Evolutionary conservation across 164 flowering plant species (phyloP).

Genomic region (Houttuynia cordata): DNA sequence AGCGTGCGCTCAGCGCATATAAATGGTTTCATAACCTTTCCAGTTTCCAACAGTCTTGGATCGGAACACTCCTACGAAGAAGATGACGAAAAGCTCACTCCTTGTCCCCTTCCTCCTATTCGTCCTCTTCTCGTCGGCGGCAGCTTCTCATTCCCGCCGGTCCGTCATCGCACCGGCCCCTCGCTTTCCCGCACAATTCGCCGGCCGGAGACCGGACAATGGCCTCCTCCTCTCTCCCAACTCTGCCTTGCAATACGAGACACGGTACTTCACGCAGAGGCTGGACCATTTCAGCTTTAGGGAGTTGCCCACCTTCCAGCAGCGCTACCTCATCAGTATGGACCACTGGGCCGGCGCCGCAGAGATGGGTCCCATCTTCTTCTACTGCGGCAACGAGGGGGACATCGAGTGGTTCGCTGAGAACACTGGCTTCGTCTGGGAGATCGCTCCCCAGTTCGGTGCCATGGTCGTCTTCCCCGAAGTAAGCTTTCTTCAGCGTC

Average conservation of each 20-base stretch:
- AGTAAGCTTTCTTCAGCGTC: constrained; percentile 16
- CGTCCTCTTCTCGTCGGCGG: no score
- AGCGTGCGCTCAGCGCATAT: no score
- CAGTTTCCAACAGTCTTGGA: no score
- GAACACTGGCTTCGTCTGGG: constrained; percentile 89
- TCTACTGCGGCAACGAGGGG: constrained; percentile 91
- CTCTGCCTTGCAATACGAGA: constrained; percentile 38
- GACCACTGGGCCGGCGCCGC: constrained; percentile 57
- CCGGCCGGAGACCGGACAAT: constrained; percentile 9
- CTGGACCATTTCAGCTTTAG: constrained; percentile 90
- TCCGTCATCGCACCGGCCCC: no score
- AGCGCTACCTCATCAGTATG: constrained; percentile 60
- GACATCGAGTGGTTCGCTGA: constrained; percentile 86
- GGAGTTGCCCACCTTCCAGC: constrained; percentile 38
- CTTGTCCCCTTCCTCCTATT: no score
- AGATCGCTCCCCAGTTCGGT: constrained; percentile 66
- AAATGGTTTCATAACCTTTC: no score
- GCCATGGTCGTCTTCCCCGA: constrained; percentile 85
- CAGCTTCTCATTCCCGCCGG: no score
- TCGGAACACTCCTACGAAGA: no score
- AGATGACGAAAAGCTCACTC: no score
- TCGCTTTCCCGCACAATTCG: constrained; percentile 1
- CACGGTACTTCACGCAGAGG: constrained; percentile 42
- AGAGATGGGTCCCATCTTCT: constrained; percentile 55
- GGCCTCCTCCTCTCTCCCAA: not conserved